Conservation (phyloP, 805 yeast genomes). For the Candida endomychidarum region DNA sequence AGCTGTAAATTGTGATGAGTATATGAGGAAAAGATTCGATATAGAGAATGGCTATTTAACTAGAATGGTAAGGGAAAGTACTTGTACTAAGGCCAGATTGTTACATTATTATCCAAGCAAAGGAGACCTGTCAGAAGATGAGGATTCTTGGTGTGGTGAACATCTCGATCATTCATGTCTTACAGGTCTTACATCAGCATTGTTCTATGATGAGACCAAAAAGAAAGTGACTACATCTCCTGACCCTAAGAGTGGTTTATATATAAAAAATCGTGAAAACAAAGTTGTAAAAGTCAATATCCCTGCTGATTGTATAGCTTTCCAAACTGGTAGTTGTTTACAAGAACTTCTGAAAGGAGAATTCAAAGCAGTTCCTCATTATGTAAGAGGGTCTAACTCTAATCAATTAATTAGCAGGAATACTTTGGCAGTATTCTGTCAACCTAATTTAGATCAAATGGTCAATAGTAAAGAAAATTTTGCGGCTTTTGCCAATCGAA, state of each 20-base stretch:
- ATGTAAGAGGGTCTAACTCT: constrained; percentile 45
- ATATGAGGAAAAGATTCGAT: constrained; percentile 28
- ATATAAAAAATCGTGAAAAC: constrained; percentile 47
- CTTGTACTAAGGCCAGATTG: constrained; percentile 57
- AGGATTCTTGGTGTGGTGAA: constrained; percentile 60
- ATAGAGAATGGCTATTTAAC: constrained; percentile 41
- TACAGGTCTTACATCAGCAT: constrained; percentile 58
- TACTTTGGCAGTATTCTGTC: constrained; percentile 62
- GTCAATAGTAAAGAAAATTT: constrained; percentile 48
- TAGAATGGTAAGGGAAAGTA: constrained; percentile 46
- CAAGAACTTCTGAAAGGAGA: constrained; percentile 48
- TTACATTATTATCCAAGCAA: constrained; percentile 51
- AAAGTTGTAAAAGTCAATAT: constrained; percentile 49
- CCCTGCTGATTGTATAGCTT: constrained; percentile 56
- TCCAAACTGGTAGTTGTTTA: constrained; percentile 60
- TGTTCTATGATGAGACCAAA: constrained; percentile 43
- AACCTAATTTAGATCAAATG: constrained; percentile 52
- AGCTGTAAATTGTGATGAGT: constrained; percentile 55
- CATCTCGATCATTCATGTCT: constrained; percentile 61
- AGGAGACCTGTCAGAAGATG: constrained; percentile 10
- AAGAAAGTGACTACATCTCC: constrained; percentile 34
- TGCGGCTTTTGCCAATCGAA: constrained; percentile 47
- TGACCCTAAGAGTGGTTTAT: constrained; percentile 50
- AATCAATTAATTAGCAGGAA: constrained; percentile 43
- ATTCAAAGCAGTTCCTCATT: constrained; percentile 61